These are phyloP conservation scores for Asterophora lycoperdoides DNA, from an alignment of 768 basidiomycete species.

Conservation along the genomic window DNA sequence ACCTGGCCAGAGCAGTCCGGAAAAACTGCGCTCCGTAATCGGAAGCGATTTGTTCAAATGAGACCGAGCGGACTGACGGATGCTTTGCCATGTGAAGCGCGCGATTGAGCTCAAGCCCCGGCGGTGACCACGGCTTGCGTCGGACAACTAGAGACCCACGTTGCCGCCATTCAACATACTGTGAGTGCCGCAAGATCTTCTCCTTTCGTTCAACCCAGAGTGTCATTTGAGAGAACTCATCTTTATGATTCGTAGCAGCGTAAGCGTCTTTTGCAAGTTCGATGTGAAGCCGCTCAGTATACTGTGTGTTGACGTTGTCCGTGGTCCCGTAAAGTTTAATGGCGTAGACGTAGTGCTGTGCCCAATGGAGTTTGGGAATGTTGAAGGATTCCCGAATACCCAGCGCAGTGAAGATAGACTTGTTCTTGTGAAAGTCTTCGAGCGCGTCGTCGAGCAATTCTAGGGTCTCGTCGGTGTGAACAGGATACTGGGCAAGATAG, in stretches of 20 bases:
- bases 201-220: conserved; percentile 32
- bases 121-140: conserved; percentile 1
- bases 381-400: conserved; percentile 33
- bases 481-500: conserved; percentile 31
- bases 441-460: conserved; percentile 22
- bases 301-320: conserved; percentile 39
- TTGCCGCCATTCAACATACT: conserved; percentile 21
- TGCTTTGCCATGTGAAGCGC: conserved; percentile 20
- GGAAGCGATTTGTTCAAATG: background rate
- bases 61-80: conserved; percentile 19
- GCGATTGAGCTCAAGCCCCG: conserved; percentile 8
- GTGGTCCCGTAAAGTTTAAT: conserved; percentile 31
- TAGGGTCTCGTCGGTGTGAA: conserved; percentile 29
- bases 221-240: conserved; percentile 36
- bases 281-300: too few species aligned
- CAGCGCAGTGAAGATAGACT: conserved; percentile 30
- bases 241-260: conserved; percentile 26
- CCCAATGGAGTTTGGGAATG: conserved; percentile 35
- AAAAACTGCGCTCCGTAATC: conserved; percentile 12
- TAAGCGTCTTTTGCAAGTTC: too few species aligned
- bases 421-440: conserved; percentile 32
- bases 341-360: conserved; percentile 27
- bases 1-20: conserved; percentile 20
- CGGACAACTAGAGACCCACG: background rate
- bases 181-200: conserved; percentile 18